Evolutionary conservation across 192 early-diverging fungal species (phyloP), one percentile per base, ranked within the genome.

Genomic region (Jimgerdemannia lactiflua): DNA sequence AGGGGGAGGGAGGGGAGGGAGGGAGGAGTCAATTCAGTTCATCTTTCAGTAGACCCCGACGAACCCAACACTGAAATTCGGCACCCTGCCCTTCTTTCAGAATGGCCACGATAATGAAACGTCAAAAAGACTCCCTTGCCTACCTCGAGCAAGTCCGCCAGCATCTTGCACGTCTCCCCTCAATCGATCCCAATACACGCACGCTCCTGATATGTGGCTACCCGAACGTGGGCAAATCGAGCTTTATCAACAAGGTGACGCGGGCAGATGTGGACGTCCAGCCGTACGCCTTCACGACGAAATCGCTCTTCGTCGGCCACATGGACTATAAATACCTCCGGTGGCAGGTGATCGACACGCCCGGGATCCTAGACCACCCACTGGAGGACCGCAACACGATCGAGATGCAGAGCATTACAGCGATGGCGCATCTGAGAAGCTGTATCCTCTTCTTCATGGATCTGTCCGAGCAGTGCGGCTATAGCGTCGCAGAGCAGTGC

Each of bases 271-370:
- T 99, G 39, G 98, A 99, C 81, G 98, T 99, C 11, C 98, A 99
- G 83, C 97, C 97, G 18, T 99, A 99, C 84, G 98, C 98, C 43
- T 99, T 99, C 87, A 99, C 98, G 39, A 99, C 98, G 74, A 99
- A 99, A 89, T 96, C 94, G 20, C 88, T 99, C 79, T 99, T 99
- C 86, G 98, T 99, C 42, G 98, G 98, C 43, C 98, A 99, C 80
- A 99, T 99, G 98, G 97, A 99, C 86, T 98, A 98, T 92, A 97
- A 95, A 85, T 97, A 99, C 84, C 87, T 98, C 84, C 87, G 97
- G 82, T 99, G 98, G 98, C 98, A 99, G 84, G 98, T 99, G n/a
- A 99, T 99, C 72, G 98, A 99, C 83, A 99, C 98, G 64, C 98
- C 98, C 43, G 98, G 98, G 71, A 98, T 99, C 81, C 89, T 99